These are phyloP conservation scores for Hanseniaspora meyeri DNA, from an alignment of 805 yeast genomes.

Conservation along the genomic window DNA sequence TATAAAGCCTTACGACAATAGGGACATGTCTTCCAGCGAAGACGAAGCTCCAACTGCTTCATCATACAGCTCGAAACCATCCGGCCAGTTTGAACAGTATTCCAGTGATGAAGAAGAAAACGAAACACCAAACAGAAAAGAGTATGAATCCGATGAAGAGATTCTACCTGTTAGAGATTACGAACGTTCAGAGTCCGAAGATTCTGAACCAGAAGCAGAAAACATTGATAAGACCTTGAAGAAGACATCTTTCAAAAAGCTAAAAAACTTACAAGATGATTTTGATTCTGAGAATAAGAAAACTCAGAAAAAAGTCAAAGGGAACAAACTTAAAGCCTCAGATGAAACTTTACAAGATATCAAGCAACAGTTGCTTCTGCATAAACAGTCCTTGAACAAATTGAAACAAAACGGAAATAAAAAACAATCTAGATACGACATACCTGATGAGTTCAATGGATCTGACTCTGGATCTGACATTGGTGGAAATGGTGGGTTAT, in stretches of 20 bases:
- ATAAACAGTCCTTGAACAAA: slow-evolving; percentile 13
- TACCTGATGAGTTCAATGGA: slow-evolving; percentile 15
- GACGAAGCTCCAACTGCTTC: neutral
- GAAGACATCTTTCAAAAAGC: slow-evolving; percentile 45
- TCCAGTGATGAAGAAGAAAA: slow-evolving; percentile 25
- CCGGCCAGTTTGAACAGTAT: slow-evolving; percentile 7
- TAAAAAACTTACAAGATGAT: slow-evolving; percentile 47
- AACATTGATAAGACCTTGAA: slow-evolving; percentile 31
- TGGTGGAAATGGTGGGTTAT: slow-evolving; percentile 29
- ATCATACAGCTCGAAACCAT: neutral
- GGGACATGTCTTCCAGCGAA: slow-evolving; percentile 13
- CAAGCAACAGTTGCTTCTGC: slow-evolving; percentile 9
- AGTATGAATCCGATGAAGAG: slow-evolving; percentile 13
- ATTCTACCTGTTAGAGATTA: slow-evolving; percentile 47
- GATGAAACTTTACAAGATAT: slow-evolving; percentile 11
- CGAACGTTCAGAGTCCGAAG: slow-evolving; percentile 43
- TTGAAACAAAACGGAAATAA: slow-evolving; percentile 14
- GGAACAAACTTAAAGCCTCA: slow-evolving; percentile 6
- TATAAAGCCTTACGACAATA: slow-evolving; percentile 12
- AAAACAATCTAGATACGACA: slow-evolving; percentile 1
- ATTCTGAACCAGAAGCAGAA: slow-evolving; percentile 14
- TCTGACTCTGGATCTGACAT: slow-evolving; percentile 12
- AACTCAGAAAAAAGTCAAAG: neutral
- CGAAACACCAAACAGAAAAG: slow-evolving; percentile 14
- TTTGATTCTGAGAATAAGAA: slow-evolving; percentile 24